phyloP scores from a whole-genome alignment of 73 alveolate genomes.

The Paraurostyla sp. region DNA sequence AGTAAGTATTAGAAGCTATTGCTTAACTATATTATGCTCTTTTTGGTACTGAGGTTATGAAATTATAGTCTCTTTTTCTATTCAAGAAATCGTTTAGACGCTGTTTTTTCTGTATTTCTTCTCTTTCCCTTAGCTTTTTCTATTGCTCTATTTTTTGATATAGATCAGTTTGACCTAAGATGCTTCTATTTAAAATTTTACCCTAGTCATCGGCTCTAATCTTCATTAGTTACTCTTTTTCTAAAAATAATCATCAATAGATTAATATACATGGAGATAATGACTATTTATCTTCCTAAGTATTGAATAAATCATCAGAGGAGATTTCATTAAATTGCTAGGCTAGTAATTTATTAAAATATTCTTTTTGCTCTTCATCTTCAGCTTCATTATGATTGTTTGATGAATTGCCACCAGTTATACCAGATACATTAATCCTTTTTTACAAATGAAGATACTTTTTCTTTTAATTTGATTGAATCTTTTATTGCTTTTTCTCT shows the following conservation, averaged over 20 bases:
- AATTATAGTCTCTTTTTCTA: background rate
- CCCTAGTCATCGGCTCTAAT: constrained; percentile 17
- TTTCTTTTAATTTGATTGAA: no score
- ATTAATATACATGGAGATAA: background rate
- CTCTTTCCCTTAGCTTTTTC: background rate
- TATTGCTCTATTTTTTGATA: background rate
- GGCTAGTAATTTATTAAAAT: background rate
- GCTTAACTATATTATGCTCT: background rate
- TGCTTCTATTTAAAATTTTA: background rate
- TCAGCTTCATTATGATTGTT: background rate
- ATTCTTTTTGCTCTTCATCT: background rate
- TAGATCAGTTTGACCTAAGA: background rate
- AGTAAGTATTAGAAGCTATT: no score
- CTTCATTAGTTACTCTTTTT: constrained; percentile 20
- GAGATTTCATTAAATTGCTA: background rate
- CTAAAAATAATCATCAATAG: background rate
- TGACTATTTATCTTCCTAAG: background rate
- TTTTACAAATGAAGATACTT: background rate
- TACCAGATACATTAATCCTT: background rate
- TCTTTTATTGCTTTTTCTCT: background rate
- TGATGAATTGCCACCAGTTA: background rate
- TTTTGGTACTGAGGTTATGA: background rate
- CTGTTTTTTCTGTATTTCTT: background rate
- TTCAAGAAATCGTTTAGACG: background rate
- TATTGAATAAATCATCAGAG: background rate